phyloP scores from a whole-genome alignment of 225 moss, liverwort and hornwort genomes.

The Neckera pumila region DNA sequence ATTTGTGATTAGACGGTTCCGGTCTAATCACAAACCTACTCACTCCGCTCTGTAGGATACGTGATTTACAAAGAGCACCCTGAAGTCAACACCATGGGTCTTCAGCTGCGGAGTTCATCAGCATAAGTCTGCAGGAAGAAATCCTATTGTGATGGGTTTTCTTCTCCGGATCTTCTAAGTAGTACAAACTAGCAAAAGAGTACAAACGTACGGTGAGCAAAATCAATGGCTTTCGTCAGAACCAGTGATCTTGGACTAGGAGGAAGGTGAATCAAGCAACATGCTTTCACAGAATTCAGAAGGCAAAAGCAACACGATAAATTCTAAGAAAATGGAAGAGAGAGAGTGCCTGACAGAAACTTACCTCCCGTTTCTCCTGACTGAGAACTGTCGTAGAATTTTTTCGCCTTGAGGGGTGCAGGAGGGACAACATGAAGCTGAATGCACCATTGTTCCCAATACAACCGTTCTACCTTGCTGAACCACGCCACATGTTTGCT shows the following conservation, averaged over 20 bases:
- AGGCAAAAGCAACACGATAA: background rate
- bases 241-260: background rate
- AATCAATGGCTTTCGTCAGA: background rate
- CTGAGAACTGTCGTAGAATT: conserved; percentile 1
- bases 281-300: background rate
- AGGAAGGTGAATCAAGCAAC: background rate
- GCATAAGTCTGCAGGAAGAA: background rate
- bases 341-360: background rate
- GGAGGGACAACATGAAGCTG: conserved; percentile 62
- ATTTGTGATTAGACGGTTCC: background rate
- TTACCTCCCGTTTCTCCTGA: conserved; percentile 38
- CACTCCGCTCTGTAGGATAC: background rate
- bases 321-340: background rate
- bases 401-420: conserved; percentile 33
- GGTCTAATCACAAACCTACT: background rate
- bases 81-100: background rate
- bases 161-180: background rate
- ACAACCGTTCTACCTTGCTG: conserved; percentile 60
- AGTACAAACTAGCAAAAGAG: background rate
- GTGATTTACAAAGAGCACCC: background rate
- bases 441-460: conserved; percentile 91
- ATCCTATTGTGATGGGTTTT: background rate
- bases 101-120: background rate
- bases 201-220: background rate
- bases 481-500: conserved; percentile 78